These are phyloP conservation scores for Sordariomycetes sp. DNA, from an alignment of 2,329 filamentous ascomycete species.

Conservation along the genomic window DNA sequence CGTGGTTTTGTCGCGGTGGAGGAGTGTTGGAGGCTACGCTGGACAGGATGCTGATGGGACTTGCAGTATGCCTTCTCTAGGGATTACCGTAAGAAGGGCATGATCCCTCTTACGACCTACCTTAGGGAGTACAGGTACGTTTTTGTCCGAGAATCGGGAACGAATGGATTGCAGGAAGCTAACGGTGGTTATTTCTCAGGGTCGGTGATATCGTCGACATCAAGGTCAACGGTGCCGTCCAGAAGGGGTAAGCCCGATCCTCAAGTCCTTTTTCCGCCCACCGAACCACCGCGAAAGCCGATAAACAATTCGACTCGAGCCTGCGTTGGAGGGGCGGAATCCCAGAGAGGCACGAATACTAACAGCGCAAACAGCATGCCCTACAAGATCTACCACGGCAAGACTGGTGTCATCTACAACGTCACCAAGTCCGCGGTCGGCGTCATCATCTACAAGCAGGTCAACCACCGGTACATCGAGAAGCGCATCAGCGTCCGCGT, in stretches of 20 bases:
- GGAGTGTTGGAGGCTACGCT: neutral
- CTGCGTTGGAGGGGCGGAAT: neutral
- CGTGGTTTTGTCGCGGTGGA: neutral
- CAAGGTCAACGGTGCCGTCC: conserved; percentile 95
- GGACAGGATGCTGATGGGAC: conserved; percentile 17
- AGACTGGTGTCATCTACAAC: conserved; percentile 98
- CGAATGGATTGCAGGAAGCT: conserved; percentile 2
- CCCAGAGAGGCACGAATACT: neutral
- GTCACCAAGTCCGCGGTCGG: conserved; percentile 96
- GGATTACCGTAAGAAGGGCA: conserved; percentile 89
- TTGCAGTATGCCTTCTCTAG: conserved; percentile 80
- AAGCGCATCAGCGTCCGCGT: conserved; percentile 99
- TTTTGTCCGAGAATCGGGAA: neutral
- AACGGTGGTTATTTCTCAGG: conserved; percentile 39
- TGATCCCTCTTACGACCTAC: conserved; percentile 90
- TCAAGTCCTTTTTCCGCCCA: neutral
- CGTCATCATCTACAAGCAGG: conserved; percentile 99
- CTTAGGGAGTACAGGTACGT: conserved; percentile 77
- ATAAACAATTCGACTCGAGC: neutral
- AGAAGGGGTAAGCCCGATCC: conserved; percentile 70
- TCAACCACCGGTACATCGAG: conserved; percentile 99
- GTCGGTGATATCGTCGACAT: conserved; percentile 99
- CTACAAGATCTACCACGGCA: conserved; percentile 99
- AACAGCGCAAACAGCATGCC: conserved; percentile 60
- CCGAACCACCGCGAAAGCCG: neutral